Base-by-base conservation (phyloP, 768 basidiomycete species). In the Chalciporus chontae region DNA sequence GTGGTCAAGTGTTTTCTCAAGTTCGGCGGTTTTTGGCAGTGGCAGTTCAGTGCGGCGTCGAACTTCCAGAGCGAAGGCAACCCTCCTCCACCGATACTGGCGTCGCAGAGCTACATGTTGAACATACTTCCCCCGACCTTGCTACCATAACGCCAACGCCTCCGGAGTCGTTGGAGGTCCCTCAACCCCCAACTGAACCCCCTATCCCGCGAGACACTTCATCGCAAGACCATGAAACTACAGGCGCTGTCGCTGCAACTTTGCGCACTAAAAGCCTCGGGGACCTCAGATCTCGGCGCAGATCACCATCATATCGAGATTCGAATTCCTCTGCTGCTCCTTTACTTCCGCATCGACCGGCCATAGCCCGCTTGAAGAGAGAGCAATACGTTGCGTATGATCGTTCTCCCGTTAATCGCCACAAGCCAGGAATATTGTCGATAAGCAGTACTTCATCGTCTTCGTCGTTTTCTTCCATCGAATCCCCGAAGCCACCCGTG, bases 21-120 rank as follows among this genome's bases (percentile, higher is more conserved):
- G 85, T 95, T 13, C 79, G 87, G 46, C 76, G 80, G 8, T 94
- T 99, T 66, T 70, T 99, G 45, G 77, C 82, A 19, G 75, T 88
- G 47, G 85, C 84, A 26, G 79, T 81, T 23, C 85, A 87, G 54
- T 90, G 84, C 63, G 88, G 87, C 17, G 65, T 90, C 34, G 78
- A 83, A 48, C 71, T 90, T 26, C 85, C 84, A 3, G 75, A 81
- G 52, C 73, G 70, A 44, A 69, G 69, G 34, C 74, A 74, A 19
- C 60, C 55, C 42, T 56, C 63, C 2, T 57, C 60, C 21, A 54
- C 57, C 24, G 59, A 59, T 17, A 58, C 51, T 9, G 52, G 31
- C 37, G 26, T 54, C 45, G 40, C 62, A 38, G 51, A 51, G 32
- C 36, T 57, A n/a, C 58, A 55, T 4, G 50, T 45, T 40, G 60